Evolutionary conservation across 73 alveolate genomes (phyloP), one percentile per base, ranked within the genome.

Genomic region (Blepharisma japonicum): DNA sequence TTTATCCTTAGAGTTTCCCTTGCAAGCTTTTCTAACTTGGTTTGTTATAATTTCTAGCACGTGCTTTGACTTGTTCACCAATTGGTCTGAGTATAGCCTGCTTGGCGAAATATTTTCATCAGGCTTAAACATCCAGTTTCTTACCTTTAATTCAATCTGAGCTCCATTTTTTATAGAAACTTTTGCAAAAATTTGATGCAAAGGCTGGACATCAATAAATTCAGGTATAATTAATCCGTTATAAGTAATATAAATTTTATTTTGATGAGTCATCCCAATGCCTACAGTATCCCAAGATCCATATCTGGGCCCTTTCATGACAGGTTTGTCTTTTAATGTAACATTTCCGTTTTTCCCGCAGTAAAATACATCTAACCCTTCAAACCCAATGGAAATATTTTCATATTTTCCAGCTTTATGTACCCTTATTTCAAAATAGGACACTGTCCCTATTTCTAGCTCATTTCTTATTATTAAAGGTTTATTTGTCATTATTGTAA

Each of bases 221-320:
- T 61, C 18, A 25, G 47, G 14, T 1, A 14, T 14, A n/a, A 61
- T 8, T 18, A 61, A 25, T 0, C 74, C 74, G 23, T 61, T 61
- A 25, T 61, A 61, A 0, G 74, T 61, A 9, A 61, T 18, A 61
- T 14, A 61, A 25, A 39, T 39, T 61, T 61, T 14, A 18, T n/a
- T 8, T 20, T 14, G 14, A n/a, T 25, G 14, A 14, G 23, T 14
- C 14, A 61, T 14, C 14, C 74, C 74, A 18, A 61, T 18, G 4
- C 74, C 74, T 8, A 61, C 46, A 18, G 74, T 61, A 25, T 61
- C 74, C 14, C 23, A 61, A 0, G 74, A 61, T 18, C 74, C 74
- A 18, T 14, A 14, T 18, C 74, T 14, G 2, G 74, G 74, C 14
- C 47, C 74, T 25, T 61, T 14, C 14, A n/a, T 14, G 14, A 39